A percentile compares a stretch with the other conserved stretches of the same genome.
phyloP scores from a whole-genome alignment of 768 basidiomycete species.

The Mycena epipterygia region DNA sequence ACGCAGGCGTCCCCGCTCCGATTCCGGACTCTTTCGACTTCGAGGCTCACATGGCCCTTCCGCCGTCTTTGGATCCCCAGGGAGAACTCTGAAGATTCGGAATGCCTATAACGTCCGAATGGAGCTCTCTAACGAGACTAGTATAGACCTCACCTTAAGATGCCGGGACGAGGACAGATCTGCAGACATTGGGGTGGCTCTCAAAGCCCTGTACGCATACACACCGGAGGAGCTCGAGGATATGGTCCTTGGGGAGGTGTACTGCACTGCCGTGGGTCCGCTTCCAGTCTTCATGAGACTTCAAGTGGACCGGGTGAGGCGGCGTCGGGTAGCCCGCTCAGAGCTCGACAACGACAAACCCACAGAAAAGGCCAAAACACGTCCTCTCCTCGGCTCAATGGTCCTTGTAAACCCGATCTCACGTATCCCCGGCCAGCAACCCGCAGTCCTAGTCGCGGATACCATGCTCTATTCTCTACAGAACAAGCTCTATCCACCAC shows the following conservation, averaged over 20 bases:
- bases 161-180: background rate
- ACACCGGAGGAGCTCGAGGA: constrained; percentile 3
- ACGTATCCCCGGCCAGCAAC: background rate
- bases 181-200: background rate
- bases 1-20: constrained; percentile 13
- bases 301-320: constrained; percentile 8
- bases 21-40: constrained; percentile 24
- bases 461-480: background rate
- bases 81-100: background rate
- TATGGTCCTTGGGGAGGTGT: background rate
- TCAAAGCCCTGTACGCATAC: background rate
- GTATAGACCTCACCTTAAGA: background rate
- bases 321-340: background rate
- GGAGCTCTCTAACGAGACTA: background rate
- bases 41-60: background rate
- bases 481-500: constrained; percentile 7
- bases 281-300: constrained; percentile 7
- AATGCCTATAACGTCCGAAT: background rate
- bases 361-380: background rate
- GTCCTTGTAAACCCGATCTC: background rate
- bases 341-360: background rate
- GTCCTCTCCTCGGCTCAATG: constrained; percentile 10
- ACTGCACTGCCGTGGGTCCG: constrained; percentile 5
- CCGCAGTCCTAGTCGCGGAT: background rate
- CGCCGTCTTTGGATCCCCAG: background rate